A percentile compares a stretch with the other conserved stretches of the same genome.
Evolutionary conservation across 2,329 filamentous ascomycete genomes (phyloP).

Genomic region (Scedosporium minutisporum): DNA sequence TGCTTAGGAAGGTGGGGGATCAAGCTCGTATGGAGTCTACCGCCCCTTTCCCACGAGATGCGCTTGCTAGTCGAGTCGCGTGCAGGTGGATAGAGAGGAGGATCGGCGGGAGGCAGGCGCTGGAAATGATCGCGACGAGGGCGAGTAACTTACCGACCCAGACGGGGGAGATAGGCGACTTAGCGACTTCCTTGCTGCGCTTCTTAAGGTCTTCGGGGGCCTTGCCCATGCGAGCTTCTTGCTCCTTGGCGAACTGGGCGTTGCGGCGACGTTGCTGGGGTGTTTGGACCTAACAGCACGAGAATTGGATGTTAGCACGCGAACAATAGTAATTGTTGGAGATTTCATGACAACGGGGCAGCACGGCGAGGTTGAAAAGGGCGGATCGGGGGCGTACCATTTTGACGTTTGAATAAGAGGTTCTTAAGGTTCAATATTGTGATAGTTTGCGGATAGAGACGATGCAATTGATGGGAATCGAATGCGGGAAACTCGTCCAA

Average conservation of each 20-base stretch:
- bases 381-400: conserved; percentile 11
- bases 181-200: conserved; percentile 41
- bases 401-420: conserved; percentile 6
- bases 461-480: background rate
- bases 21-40: background rate
- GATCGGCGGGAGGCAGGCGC: background rate
- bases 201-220: conserved; percentile 56
- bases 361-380: background rate
- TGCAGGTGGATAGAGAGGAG: background rate
- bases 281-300: conserved; percentile 45
- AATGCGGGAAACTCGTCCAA: background rate
- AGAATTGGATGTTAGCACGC: background rate
- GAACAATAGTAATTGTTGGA: background rate
- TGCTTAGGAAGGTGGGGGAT: background rate
- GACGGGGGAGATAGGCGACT: conserved; percentile 54
- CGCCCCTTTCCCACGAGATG: no score
- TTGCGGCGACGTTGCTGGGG: conserved; percentile 75
- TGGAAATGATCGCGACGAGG: background rate
- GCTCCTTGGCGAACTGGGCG: conserved; percentile 64
- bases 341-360: background rate
- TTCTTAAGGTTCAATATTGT: background rate
- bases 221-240: conserved; percentile 68
- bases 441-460: background rate
- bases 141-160: conserved; percentile 46
- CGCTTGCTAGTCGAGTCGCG: no score